These are phyloP conservation scores for Globisporangium carolinianum DNA, from an alignment of 352 stramenopile genomes.

Conservation along the genomic window DNA sequence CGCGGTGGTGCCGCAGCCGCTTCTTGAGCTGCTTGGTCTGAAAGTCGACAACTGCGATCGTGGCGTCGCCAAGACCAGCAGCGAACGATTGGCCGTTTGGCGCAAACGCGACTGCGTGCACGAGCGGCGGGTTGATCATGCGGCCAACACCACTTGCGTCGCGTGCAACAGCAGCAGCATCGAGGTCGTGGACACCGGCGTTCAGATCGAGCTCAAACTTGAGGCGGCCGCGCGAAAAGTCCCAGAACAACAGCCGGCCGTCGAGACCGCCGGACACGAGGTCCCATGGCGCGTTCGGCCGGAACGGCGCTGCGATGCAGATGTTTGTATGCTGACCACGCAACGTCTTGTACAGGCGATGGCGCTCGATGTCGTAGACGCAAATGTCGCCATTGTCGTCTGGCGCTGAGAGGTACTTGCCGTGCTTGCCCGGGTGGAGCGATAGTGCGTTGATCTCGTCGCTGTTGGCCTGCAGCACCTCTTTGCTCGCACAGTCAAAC, in stretches of 20 bases:
- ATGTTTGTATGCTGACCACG: slow-evolving; percentile 63
- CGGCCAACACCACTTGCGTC: slow-evolving; percentile 21
- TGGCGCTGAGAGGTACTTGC: slow-evolving; percentile 50
- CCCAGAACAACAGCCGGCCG: slow-evolving; percentile 66
- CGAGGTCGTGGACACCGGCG: slow-evolving; percentile 30
- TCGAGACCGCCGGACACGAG: slow-evolving; percentile 69
- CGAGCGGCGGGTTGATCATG: slow-evolving; percentile 72
- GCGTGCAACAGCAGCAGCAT: slow-evolving; percentile 1
- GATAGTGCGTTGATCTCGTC: slow-evolving; percentile 67
- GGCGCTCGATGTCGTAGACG: slow-evolving; percentile 52
- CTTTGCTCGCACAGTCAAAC: slow-evolving; percentile 39
- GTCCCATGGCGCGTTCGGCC: slow-evolving; percentile 64
- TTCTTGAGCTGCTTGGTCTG: slow-evolving; percentile 39
- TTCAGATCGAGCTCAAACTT: slow-evolving; percentile 72
- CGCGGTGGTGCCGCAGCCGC: slow-evolving; percentile 41
- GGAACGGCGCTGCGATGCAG: slow-evolving; percentile 59
- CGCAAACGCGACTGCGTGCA: slow-evolving; percentile 60
- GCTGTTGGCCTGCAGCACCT: slow-evolving; percentile 52
- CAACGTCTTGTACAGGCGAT: slow-evolving; percentile 58
- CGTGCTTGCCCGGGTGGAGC: slow-evolving; percentile 35
- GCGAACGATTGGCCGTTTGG: slow-evolving; percentile 56
- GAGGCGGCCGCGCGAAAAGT: slow-evolving; percentile 59
- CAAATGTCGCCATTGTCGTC: slow-evolving; percentile 68
- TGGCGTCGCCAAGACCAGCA: slow-evolving; percentile 57
- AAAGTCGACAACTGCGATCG: slow-evolving; percentile 61